Evolutionary conservation across 2,329 filamentous ascomycete species (phyloP), one percentile per base, ranked within the genome.

Genomic region (Colletotrichum nymphaeae): DNA sequence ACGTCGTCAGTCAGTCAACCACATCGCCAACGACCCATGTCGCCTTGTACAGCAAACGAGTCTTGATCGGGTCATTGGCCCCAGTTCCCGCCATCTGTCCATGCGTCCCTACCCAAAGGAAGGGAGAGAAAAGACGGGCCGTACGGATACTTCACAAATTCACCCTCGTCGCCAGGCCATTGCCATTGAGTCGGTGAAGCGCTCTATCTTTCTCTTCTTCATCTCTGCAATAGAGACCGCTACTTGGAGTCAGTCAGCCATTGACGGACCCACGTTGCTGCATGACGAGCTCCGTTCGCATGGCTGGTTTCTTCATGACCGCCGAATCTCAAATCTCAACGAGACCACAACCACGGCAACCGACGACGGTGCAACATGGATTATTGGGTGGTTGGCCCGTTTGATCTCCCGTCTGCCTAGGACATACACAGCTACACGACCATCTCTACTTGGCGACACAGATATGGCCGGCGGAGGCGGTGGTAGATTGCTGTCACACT

Each of bases 31-130:
- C 35, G 11, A 59, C 30, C 69, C 49, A 63, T 58, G 64, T 53
- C 19, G 57, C 37, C 52, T 57, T 32, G 65, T 58, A 57, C 24
- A 30, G n/a, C 52, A 42, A 58, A 22, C 53, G 35, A 53, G 37
- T 63, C 24, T 22, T 59, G 59, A 72, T 60, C 19, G 66, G 66
- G 42, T 56, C n/a, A 53, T 26, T 63, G 46, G 56, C 69, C 63
- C 30, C 63, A 26, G 24, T 58, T 58, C 63, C 63, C 63, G 63
- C 69, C 69, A 68, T 72, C 69, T 67, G 57, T 22, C 49, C 46
- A 67, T 72, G 69, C 69, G 64, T 72, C 66, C 55, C 37, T 72
- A 72, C 69, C 69, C 69, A 60, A 72, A 28, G 55, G n/a, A 60
- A 59, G 42, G 30, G 37, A 49, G 42, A 49, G 19, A 49, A 49